These are phyloP conservation scores for Epithele typhae DNA, from an alignment of 768 basidiomycete genomes.

Conservation along the genomic window DNA sequence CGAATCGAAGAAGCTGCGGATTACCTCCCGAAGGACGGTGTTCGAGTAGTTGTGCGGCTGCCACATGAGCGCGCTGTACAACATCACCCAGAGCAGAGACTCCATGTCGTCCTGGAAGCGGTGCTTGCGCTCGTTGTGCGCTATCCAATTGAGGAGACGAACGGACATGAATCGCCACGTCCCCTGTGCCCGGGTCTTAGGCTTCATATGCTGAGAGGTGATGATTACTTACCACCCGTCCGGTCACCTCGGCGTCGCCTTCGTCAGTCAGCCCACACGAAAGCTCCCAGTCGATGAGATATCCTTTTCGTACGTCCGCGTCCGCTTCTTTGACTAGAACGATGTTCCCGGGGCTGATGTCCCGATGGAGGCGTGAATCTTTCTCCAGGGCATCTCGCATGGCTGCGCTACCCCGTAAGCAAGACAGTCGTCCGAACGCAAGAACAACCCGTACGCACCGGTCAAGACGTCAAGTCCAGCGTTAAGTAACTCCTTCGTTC, in stretches of 20 bases:
- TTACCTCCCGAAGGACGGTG: too few relatives aligned
- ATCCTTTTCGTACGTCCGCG: neutral
- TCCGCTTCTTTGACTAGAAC: slow-evolving; percentile 1
- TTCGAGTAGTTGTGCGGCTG: neutral
- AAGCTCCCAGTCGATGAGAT: slow-evolving; percentile 8
- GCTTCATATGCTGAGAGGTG: neutral
- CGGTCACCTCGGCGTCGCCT: neutral
- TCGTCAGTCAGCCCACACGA: neutral
- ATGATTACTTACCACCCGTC: neutral
- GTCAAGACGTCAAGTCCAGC: neutral
- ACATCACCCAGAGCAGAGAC: slow-evolving; percentile 8
- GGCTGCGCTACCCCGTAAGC: neutral
- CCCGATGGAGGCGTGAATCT: slow-evolving; percentile 1
- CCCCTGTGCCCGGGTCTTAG: neutral
- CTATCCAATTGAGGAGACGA: too few relatives aligned
- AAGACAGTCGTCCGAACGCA: neutral
- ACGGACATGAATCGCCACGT: slow-evolving; percentile 10
- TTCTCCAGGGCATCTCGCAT: slow-evolving; percentile 2
- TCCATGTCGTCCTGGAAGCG: slow-evolving; percentile 8
- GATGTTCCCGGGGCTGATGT: slow-evolving; percentile 5
- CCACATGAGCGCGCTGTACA: slow-evolving; percentile 4
- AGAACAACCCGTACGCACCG: neutral
- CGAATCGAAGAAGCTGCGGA: too few relatives aligned
- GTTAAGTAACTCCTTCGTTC: slow-evolving; percentile 7
- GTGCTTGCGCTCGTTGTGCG: too few relatives aligned